phyloP scores from a whole-genome alignment of 805 yeast species.

The Zygosaccharomyces bisporus region DNA sequence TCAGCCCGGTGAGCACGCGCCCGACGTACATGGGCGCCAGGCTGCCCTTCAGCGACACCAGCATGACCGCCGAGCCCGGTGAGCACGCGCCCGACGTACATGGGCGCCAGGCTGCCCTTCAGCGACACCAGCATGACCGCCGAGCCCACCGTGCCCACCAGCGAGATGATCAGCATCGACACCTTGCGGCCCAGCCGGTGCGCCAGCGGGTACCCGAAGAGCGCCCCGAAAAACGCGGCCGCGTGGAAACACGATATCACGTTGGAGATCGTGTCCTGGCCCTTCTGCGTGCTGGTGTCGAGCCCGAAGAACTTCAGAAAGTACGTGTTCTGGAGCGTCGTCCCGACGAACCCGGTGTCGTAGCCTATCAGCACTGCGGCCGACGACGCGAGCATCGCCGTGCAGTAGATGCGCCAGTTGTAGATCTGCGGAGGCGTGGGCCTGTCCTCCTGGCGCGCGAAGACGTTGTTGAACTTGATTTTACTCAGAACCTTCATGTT shows the following conservation, averaged over 20 bases:
- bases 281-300: conserved; percentile 31
- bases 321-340: conserved; percentile 45
- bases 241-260: conserved; percentile 50
- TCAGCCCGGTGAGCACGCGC: conserved; percentile 49
- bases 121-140: conserved; percentile 40
- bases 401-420: conserved; percentile 42
- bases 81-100: conserved; percentile 52
- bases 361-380: conserved; percentile 53
- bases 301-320: conserved; percentile 46
- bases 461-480: conserved; percentile 10
- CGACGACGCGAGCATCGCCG: conserved; percentile 45
- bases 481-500: not conserved
- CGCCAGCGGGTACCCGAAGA: conserved; percentile 43
- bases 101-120: conserved; percentile 41
- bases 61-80: conserved; percentile 44
- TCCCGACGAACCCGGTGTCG: conserved; percentile 55
- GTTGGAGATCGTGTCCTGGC: conserved; percentile 37
- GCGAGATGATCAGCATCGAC: conserved; percentile 41
- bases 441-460: conserved; percentile 12
- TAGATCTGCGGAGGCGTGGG: conserved; percentile 42
- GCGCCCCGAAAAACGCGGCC: conserved; percentile 49
- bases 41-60: conserved; percentile 37
- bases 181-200: conserved; percentile 40
- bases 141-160: conserved; percentile 43
- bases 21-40: conserved; percentile 51